Evolutionary conservation across 768 basidiomycete genomes (phyloP), one percentile per base, ranked within the genome.

Genomic region (Rhizopogon rudus): DNA sequence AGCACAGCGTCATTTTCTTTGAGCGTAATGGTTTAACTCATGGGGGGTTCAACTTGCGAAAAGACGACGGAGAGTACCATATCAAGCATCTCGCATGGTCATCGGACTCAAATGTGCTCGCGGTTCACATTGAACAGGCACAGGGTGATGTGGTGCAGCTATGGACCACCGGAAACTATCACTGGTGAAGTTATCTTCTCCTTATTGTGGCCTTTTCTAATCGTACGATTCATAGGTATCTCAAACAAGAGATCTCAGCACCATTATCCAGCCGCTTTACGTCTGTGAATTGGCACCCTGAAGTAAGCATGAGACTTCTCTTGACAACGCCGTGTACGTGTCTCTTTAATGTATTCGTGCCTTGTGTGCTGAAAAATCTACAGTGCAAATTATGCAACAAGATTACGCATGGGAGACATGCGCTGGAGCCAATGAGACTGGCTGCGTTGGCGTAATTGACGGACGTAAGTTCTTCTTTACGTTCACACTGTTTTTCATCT

Each of bases 1-100:
- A 80, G 55, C 88, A 96, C 63, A 92, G 96, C 61, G 76, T 98
- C 6, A 84, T 98, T 0, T 96, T 98, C 72, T 94, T 96, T 56
- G 97, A 99, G 73, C 77, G 93, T 61, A 99, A 99, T 68, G 97
- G 97, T 1, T 71, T 99, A 56, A 73, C 94, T 56, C 91, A 97
- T 63, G 91, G 93, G 5, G 93, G 97, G 53, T 98, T 97, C 67
- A 78, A 75, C 37, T 66, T 98, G 39, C 72, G 76, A 64, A 68
- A 67, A 17, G 71, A 72, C 10, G 65, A 70, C 56, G 87, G 87
- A 79, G 83, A 82, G 3, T 91, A 90, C 60, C 82, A 75, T 57
- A 83, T 98, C 2, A 81, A 77, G 51, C 90, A 92, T 55, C 67
- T 97, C 31, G 70, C 71, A 17, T 99, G 96, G 95, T 97, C 88